Evolutionary conservation across 2,329 filamentous ascomycete genomes (phyloP), one percentile per base, ranked within the genome.

Genomic region (Aspergillus sp.): DNA sequence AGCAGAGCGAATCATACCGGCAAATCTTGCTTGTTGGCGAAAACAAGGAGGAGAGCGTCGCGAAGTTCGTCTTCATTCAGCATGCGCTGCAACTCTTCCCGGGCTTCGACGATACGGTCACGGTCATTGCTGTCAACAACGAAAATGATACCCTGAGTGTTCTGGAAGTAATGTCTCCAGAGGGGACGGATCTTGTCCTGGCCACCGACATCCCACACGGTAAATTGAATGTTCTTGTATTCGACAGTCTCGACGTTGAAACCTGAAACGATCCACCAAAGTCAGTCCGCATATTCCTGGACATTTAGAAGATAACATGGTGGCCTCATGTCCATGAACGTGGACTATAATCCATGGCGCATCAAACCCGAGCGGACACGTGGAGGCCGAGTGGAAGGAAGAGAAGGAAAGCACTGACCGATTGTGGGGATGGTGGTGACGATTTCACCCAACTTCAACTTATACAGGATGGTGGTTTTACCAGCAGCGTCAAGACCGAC

Each of bases 161-260:
- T 94, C 76, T 94, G 90, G 84, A 97, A 98, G 80, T 98, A 98
- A 76, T 97, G 93, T 78, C 93, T 89, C 93, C 93, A 98, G 68
- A 98, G 80, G 69, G 93, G 93, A 73, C 93, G 84, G 71, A 98
- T 98, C 87, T 97, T 97, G 83, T 98, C 93, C 80, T 98, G 93
- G 73, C 93, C 93, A 80, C 93, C 93, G 68, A 98, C 93, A 79
- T 97, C 93, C 93, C 93, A 98, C 71, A 98, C 93, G 72, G 91
- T 97, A 81, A 98, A 98, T 73, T 95, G 89, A 66, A 95, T 96
- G 83, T 98, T 98, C 83, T 96, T 96, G 81, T 97, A 97, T 72
- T 94, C 90, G 72, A 98, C 93, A 47, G 93, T 97, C 82, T 98
- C 93, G 73, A 98, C 93, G 79, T 98, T 98, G 85, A 98, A 98